Percentiles rank a stretch among this genome's conserved stretches.
phyloP scores from a whole-genome alignment of 1,284 basidiomycete species.

The Ustilago shanxiensis region DNA sequence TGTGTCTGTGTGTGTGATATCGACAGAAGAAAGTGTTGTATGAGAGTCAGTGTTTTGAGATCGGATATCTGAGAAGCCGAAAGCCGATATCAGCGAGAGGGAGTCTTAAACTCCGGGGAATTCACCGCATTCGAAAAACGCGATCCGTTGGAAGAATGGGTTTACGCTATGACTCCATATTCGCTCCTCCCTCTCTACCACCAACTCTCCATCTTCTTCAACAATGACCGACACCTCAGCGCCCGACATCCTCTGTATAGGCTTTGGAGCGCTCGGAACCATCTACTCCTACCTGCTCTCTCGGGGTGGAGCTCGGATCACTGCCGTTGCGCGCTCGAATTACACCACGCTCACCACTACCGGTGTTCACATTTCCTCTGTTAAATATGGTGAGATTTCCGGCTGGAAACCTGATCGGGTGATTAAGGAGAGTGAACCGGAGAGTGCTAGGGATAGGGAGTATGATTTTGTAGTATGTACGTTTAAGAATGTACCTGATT shows the following conservation, averaged over 20 bases:
- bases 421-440: constrained; percentile 71
- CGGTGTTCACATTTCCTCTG: constrained; percentile 75
- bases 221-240: neutral
- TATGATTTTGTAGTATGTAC: constrained; percentile 78
- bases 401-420: constrained; percentile 79
- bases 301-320: constrained; percentile 77
- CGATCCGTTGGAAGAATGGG: no score
- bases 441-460: constrained; percentile 75
- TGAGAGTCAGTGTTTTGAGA: neutral
- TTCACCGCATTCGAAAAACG: no score
- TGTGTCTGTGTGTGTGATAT: no score
- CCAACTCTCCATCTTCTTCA: neutral
- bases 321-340: constrained; percentile 81
- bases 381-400: constrained; percentile 75
- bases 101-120: neutral
- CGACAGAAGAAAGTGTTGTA: neutral
- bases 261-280: constrained; percentile 73
- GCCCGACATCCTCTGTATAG: constrained; percentile 71
- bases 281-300: constrained; percentile 77
- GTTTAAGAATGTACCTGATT: constrained; percentile 81
- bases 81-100: constrained; percentile 10
- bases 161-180: neutral
- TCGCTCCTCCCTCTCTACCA: neutral
- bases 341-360: constrained; percentile 74
- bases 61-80: constrained; percentile 7